These are phyloP conservation scores for Sugiyamaella pinicola DNA, from an alignment of 1,139 yeast genomes.

Conservation along the genomic window DNA sequence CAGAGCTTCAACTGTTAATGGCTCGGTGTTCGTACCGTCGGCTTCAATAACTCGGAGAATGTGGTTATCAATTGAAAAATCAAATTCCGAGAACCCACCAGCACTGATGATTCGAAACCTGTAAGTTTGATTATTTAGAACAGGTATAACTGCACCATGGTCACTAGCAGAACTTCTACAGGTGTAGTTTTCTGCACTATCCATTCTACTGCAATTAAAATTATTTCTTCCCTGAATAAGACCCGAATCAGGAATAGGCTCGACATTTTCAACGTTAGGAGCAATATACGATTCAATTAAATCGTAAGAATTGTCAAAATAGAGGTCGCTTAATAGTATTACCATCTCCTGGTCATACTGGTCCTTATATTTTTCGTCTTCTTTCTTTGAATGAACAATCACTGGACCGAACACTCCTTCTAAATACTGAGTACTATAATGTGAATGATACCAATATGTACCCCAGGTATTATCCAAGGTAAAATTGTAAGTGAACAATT, in stretches of 20 bases:
- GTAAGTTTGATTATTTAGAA: conserved; percentile 26
- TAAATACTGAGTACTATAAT: conserved; percentile 71
- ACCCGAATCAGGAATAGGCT: conserved; percentile 70
- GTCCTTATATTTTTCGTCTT: conserved; percentile 42
- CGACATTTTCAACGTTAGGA: conserved; percentile 85
- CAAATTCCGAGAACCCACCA: conserved; percentile 37
- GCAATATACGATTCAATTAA: conserved; percentile 55
- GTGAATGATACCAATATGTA: conserved; percentile 89
- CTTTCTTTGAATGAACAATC: conserved; percentile 56
- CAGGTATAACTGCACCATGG: conserved; percentile 27
- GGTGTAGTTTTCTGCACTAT: conserved; percentile 36
- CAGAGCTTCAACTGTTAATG: conserved; percentile 55
- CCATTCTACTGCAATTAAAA: conserved; percentile 45
- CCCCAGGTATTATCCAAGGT: conserved; percentile 76
- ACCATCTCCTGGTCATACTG: conserved; percentile 69
- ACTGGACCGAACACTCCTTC: conserved; percentile 82
- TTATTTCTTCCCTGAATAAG: conserved; percentile 45
- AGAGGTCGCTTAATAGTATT: conserved; percentile 71
- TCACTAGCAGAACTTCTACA: conserved; percentile 21
- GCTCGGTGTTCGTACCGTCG: conserved; percentile 70
- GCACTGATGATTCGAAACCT: conserved; percentile 39
- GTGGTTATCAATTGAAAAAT: conserved; percentile 47
- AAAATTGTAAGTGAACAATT: conserved; percentile 65
- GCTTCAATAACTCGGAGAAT: conserved; percentile 60
- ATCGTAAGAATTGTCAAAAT: conserved; percentile 59